These are phyloP conservation scores for Heritiera fomes DNA, from an alignment of 345 rosid species.

Conservation along the genomic window DNA sequence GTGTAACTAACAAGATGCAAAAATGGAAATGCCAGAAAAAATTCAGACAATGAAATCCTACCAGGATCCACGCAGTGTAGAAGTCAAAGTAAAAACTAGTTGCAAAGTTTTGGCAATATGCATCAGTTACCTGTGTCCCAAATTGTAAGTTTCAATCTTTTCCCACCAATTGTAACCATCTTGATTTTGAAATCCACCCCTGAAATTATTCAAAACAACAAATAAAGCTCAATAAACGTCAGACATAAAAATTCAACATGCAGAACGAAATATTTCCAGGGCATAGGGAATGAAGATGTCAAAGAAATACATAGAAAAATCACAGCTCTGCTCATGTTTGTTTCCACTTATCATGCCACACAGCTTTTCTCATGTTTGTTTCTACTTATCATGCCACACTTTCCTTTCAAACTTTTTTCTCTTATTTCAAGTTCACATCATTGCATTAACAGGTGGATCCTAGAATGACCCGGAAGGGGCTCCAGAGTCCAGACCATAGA, in stretches of 20 bases:
- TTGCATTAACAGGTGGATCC: neutral
- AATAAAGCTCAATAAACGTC: neutral
- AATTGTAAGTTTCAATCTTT: slow-evolving; percentile 82
- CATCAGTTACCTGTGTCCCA: slow-evolving; percentile 86
- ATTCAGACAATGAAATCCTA: too few species aligned
- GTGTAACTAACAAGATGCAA: too few species aligned
- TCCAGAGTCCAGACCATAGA: neutral
- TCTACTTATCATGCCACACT: neutral
- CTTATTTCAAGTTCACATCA: too few species aligned
- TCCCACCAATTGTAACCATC: slow-evolving; percentile 62
- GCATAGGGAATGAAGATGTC: neutral
- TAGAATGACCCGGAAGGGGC: neutral
- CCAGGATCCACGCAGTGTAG: too few species aligned
- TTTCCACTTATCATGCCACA: neutral
- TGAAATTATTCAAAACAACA: slow-evolving; percentile 29
- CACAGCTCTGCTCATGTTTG: neutral
- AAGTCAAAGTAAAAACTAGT: neutral
- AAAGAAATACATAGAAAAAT: neutral
- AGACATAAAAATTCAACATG: slow-evolving; percentile 6
- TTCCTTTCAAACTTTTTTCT: neutral
- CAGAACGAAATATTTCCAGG: neutral
- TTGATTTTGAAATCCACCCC: slow-evolving; percentile 98
- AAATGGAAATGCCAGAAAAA: too few species aligned
- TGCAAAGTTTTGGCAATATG: neutral
- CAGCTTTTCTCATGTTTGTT: neutral